These are phyloP conservation scores for Populus tomentosa DNA, from an alignment of 441 rosid genomes.

Conservation along the genomic window DNA sequence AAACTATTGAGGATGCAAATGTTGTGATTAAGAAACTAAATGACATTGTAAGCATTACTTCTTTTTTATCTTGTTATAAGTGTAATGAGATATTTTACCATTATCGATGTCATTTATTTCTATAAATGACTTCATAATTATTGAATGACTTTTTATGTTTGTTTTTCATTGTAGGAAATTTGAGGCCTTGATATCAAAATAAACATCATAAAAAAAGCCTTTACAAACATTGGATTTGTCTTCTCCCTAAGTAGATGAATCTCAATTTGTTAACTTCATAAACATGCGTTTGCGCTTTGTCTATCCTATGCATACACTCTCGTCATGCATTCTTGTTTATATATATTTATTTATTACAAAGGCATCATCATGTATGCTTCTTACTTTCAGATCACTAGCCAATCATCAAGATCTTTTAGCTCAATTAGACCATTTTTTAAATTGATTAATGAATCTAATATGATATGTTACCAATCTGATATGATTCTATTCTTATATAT, in stretches of 20 bases:
- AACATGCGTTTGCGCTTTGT: background rate
- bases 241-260: slow-evolving; percentile 54
- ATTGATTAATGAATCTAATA: too few species aligned
- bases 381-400: too few species aligned
- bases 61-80: background rate
- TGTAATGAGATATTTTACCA: background rate
- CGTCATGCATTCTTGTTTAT: background rate
- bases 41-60: slow-evolving; percentile 49
- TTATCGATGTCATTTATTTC: background rate
- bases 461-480: too few species aligned
- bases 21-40: slow-evolving; percentile 75
- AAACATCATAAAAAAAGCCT: slow-evolving; percentile 82
- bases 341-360: background rate
- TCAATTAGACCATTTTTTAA: background rate
- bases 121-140: slow-evolving; percentile 9
- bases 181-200: slow-evolving; percentile 80
- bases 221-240: slow-evolving; percentile 42
- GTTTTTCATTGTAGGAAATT: slow-evolving; percentile 39
- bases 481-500: too few species aligned
- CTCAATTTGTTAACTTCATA: slow-evolving; percentile 39
- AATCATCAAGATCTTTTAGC: background rate
- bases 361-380: background rate
- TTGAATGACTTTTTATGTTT: slow-evolving; percentile 1
- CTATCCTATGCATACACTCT: background rate
- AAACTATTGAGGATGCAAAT: slow-evolving; percentile 75